Base-by-base conservation (phyloP, 768 basidiomycete genomes). In the Neoboletus brunneissimus region DNA sequence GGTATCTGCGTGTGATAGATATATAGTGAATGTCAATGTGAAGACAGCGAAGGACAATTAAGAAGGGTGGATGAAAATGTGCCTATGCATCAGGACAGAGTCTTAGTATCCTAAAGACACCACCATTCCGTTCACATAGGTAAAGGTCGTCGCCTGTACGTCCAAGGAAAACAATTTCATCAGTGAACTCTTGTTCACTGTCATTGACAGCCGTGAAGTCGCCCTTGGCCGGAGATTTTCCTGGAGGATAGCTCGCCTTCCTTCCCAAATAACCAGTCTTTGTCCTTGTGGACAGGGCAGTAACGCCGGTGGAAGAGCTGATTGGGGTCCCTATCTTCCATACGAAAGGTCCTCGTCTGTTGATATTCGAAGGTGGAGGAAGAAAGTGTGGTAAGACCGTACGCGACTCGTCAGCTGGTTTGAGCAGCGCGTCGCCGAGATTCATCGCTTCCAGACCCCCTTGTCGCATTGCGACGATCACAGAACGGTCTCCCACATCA, bases 371-470 rank as follows among this genome's bases (percentile, higher is more conserved):
- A 13, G 77, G 70, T 8, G 85, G 76, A 11, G 88, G 81, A 45
- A 79, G 76, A 66, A 89, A 94, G 59, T 87, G 77, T 1, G 91
- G 91, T n/a, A 92, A 64, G 9, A 74, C 69, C 4, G 82, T 83
- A 47, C 91, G 82, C 6, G 91, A 93, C 61, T 86, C 83, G 64
- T 94, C 91, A 0, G 85, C 91, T 25, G 91, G 91, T 53, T 79
- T 83, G 52, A 93, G 76, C 41, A 94, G 72, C 5, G 90, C 91
- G 67, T 94, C 91, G 27, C 84, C 79, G 34, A 93, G 76, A 63
- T 92, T 88, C 31, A 91, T 85, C 1, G 81, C 91, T 64, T 94
- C 91, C 37, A 94, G 71, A 3, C 92, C 91, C 32, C 91, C 90
- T 69, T 90, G 90, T 22, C 91, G 85, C 83, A 94, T 82, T 16